A percentile compares a stretch with the other conserved stretches of the same genome.
Conservation (phyloP, 164 flowering plant genomes). For the Buxus sempervirens region DNA sequence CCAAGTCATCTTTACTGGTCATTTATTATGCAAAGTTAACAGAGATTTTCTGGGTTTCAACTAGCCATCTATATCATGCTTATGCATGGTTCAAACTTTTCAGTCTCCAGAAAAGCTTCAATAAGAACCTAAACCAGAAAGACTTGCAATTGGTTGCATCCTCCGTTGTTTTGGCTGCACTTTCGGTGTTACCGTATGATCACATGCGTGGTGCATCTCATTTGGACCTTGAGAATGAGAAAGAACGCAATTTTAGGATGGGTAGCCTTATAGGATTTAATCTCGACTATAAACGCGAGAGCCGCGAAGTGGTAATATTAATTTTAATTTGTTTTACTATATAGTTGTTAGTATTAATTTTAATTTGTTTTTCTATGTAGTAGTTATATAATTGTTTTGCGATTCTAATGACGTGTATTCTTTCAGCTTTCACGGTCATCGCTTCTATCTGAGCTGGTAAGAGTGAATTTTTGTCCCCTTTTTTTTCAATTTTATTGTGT, state of each 20-base stretch:
- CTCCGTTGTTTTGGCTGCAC: slow-evolving; percentile 86
- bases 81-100: slow-evolving; percentile 95
- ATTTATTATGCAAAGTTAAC: slow-evolving; percentile 86
- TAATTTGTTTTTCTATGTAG: background rate
- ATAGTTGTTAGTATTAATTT: background rate
- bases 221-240: slow-evolving; percentile 83
- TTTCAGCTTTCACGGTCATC: slow-evolving; percentile 77
- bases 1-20: slow-evolving; percentile 85
- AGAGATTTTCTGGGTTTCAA: slow-evolving; percentile 78
- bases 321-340: slow-evolving; percentile 2
- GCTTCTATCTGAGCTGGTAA: slow-evolving; percentile 83
- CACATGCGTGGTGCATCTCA: slow-evolving; percentile 63
- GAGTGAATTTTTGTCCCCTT: slow-evolving; percentile 17
- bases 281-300: slow-evolving; percentile 70
- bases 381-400: background rate
- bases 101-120: slow-evolving; percentile 73
- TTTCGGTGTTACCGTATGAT: slow-evolving; percentile 69
- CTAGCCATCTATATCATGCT: slow-evolving; percentile 87
- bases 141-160: slow-evolving; percentile 91
- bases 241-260: slow-evolving; percentile 80
- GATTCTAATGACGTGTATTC: background rate
- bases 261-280: slow-evolving; percentile 74
- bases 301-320: slow-evolving; percentile 71
- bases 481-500: background rate
- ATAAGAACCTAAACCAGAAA: slow-evolving; percentile 81